Evolutionary conservation across 148 eudicot genomes (phyloP), one percentile per base, ranked within the genome.

Genomic region (Silene conica): DNA sequence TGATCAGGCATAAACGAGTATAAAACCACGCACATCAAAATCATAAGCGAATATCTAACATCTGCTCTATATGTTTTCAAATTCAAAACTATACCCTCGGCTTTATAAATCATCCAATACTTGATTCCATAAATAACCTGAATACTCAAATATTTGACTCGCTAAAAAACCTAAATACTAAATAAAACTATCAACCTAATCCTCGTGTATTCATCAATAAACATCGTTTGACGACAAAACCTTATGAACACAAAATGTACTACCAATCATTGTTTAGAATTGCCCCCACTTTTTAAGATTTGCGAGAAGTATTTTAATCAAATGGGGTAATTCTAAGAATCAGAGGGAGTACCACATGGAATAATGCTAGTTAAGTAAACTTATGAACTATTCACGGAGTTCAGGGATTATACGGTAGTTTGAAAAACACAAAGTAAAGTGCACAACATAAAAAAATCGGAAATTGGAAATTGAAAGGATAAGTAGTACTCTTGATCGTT

Each of bases 401-500:
- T 50, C 55, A 50, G 18, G 16, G 55, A 50, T 50, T 50, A 50
- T 50, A 50, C 0, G 16, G 9, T 38, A 55, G 22, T 12, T 7
- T 59, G 13, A 59, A 20, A 3, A 26, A 26, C 28, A 26, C 28
- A 26, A 26, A 26, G 2, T 26, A 26, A 26, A 31, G 34, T 31
- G 34, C 34, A 31, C 18, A 16, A 2, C 20, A 16, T 10, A 15
- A 55, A 63, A 23, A 45, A 60, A 69, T 23, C 14, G 1, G 9
- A 74, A n/a, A 54, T 18, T 46, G 19, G 0, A 38, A 60, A 50
- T 50, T n/a, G 69, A 60, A 23, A 67, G 6, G 8, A 58, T 60
- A 67, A 19, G 18, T 15, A 21, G 80, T 66, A 89, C 97, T 81
- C 80, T 22, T 86, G 86, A 50, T 87, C 89, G 5, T 78, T 23